phyloP scores from a whole-genome alignment of 768 basidiomycete species.

The Leucosporidium yakuticum region DNA sequence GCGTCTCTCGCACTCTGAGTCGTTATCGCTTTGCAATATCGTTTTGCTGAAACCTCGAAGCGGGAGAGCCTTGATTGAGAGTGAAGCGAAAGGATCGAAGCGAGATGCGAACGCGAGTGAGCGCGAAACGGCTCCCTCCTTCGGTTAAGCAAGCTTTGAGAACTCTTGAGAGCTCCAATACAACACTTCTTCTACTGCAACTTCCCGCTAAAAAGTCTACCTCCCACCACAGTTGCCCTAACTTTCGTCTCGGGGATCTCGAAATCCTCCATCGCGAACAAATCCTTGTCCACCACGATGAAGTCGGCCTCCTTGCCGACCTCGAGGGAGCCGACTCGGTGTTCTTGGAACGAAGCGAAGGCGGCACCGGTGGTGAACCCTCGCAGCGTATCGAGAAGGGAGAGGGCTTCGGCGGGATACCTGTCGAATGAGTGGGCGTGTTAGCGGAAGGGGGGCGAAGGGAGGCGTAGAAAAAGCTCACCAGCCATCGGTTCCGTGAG shows the following conservation, averaged over 20 bases:
- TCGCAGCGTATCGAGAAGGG: constrained; percentile 66
- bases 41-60: too few species aligned
- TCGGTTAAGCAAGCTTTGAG: too few species aligned
- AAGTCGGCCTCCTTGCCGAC: constrained; percentile 82
- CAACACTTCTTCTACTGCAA: constrained; percentile 6
- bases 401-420: constrained; percentile 69
- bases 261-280: constrained; percentile 58
- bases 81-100: too few species aligned
- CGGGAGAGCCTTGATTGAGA: too few species aligned
- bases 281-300: constrained; percentile 71
- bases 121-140: not conserved
- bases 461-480: constrained; percentile 42
- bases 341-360: constrained; percentile 74
- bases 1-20: too few species aligned
- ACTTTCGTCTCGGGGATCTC: constrained; percentile 66
- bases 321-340: constrained; percentile 62
- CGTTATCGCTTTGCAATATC: too few species aligned
- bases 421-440: constrained; percentile 47
- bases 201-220: constrained; percentile 46
- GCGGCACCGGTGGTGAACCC: constrained; percentile 86
- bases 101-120: not conserved
- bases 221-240: constrained; percentile 68
- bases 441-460: too few species aligned
- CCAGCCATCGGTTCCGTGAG: constrained; percentile 81
- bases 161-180: not conserved